Base-by-base conservation (phyloP, 2,329 filamentous ascomycete species). In the Alternaria conjuncta region DNA sequence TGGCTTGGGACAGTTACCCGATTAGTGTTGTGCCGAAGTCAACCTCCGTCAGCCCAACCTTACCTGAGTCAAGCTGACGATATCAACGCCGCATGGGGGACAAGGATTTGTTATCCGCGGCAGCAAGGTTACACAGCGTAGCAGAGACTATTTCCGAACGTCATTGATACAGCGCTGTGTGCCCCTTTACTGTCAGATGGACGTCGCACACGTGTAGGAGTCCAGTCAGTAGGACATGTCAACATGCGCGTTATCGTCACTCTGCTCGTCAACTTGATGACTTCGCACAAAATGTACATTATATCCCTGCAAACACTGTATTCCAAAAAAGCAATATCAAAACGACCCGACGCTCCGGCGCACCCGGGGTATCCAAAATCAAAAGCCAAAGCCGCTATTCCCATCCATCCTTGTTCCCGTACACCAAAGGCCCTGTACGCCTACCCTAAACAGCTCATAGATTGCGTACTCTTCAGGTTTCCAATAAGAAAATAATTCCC, bases 121-220 rank as follows among this genome's bases (percentile, higher is more conserved):
- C 56, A 32, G 41, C 60, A 54, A 57, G n/a, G 51, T 63, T 47
- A 25, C 54, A 65, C 60, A 9, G 51, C 41, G 28, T 55, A 23
- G 23, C 55, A 18, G 32, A 44, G 45, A 30, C 51, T 41, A 41
- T n/a, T 51, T 18, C 49, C 28, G 26, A 51, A 32, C 49, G 28
- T 36, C 49, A 36, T 23, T 23, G 18, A 32, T 51, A n/a, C 49
- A 53, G 49, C 28, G 30, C 36, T n/a, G 12, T 32, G 21, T 25
- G 6, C 30, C 49, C 49, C 30, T 47, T 46, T 25, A 36, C 21
- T 21, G 23, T 53, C 30, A n/a, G 49, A 23, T 25, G 47, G 36
- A 25, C 12, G 28, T 23, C 20, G 28, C 13, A 25, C 18, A 25
- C 28, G 13, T 41, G 20, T 53, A n/a, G n/a, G 49, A 23, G 30